Conservation (phyloP, 805 yeast genomes). For the Maudiozyma barnettii region DNA sequence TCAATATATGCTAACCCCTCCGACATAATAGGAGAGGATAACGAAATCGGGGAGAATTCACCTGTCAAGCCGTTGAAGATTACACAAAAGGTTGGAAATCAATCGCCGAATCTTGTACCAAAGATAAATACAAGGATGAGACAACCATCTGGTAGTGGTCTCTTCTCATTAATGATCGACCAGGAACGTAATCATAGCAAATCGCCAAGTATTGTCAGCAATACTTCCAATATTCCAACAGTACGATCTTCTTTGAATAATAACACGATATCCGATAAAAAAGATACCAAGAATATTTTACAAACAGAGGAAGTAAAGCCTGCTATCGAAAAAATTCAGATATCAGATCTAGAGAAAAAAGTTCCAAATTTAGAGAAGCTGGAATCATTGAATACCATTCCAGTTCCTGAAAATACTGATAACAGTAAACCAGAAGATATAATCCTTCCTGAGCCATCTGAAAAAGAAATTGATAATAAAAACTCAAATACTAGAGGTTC, state of each 20-base stretch:
- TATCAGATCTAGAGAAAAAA: too few species aligned
- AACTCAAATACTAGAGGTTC: background rate
- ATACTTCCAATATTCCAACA: background rate
- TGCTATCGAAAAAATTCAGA: too few species aligned
- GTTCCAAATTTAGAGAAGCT: too few species aligned
- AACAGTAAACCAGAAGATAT: background rate
- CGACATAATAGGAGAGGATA: background rate
- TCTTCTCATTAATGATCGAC: slow-evolving; percentile 17
- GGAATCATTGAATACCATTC: background rate
- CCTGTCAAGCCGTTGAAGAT: slow-evolving; percentile 63
- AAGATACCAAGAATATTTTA: background rate
- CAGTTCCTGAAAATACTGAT: background rate
- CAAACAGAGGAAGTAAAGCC: background rate
- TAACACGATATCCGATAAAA: background rate
- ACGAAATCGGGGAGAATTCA: slow-evolving; percentile 4
- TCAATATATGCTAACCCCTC: background rate
- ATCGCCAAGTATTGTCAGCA: background rate
- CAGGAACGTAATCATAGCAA: slow-evolving; percentile 2
- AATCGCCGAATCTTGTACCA: slow-evolving; percentile 1
- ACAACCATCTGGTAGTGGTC: slow-evolving; percentile 22
- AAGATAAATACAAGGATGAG: slow-evolving; percentile 8
- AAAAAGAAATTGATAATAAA: background rate
- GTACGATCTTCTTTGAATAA: background rate
- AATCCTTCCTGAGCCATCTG: background rate
- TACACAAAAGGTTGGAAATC: slow-evolving; percentile 37